Percentiles rank a stretch among this genome's conserved stretches.
phyloP scores from a whole-genome alignment of 352 stramenopile species.

The Globisporangium orthogonon region DNA sequence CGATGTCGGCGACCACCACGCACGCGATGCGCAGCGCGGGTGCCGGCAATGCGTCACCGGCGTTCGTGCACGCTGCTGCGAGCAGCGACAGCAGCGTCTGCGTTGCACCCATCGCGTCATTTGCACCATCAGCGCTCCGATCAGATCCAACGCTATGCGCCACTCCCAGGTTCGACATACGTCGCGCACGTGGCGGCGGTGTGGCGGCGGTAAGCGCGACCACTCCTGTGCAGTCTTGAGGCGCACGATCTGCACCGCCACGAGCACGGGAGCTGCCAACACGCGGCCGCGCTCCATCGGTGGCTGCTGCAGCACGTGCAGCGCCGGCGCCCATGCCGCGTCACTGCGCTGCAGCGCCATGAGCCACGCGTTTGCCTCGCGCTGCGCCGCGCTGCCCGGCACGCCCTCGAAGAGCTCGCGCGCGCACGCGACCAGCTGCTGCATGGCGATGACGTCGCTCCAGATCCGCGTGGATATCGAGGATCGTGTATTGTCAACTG shows the following conservation, averaged over 20 bases:
- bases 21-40: constrained; percentile 35
- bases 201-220: constrained; percentile 22
- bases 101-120: background rate
- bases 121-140: background rate
- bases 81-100: constrained; percentile 47
- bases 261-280: constrained; percentile 32
- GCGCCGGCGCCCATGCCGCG: constrained; percentile 47
- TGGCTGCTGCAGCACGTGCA: constrained; percentile 45
- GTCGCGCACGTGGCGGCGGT: constrained; percentile 34
- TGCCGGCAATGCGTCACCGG: constrained; percentile 14
- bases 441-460: background rate
- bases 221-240: constrained; percentile 58
- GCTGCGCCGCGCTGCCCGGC: constrained; percentile 44
- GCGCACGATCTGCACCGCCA: constrained; percentile 66
- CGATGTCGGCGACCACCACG: constrained; percentile 36
- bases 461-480: too few species aligned
- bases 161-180: constrained; percentile 15
- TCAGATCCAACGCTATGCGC: background rate
- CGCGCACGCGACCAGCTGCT: constrained; percentile 52
- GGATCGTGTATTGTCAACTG: too few species aligned
- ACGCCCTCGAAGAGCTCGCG: constrained; percentile 60
- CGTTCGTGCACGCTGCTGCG: constrained; percentile 20
- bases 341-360: constrained; percentile 51
- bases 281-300: constrained; percentile 12
- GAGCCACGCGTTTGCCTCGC: constrained; percentile 61